Conservation (phyloP, 805 yeast genomes). For the Saccharomycopsis malanga region DNA sequence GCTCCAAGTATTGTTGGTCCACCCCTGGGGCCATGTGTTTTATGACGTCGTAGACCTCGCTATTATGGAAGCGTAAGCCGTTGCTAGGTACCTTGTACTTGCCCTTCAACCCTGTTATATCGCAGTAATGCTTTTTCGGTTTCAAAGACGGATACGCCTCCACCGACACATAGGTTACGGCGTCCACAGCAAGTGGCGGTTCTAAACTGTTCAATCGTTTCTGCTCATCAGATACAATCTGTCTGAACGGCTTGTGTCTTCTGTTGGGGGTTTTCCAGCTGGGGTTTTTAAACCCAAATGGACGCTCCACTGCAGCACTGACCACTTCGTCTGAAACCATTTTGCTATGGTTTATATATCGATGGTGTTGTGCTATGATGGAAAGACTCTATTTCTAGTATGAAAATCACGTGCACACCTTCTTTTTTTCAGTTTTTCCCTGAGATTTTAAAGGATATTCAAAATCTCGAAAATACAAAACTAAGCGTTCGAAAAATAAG, state of each 20-base stretch:
- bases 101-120: slow-evolving; percentile 83
- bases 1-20: slow-evolving; percentile 84
- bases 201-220: slow-evolving; percentile 42
- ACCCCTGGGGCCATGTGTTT: slow-evolving; percentile 81
- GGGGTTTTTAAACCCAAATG: slow-evolving; percentile 54
- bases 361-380: too few species aligned
- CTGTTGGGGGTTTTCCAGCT: slow-evolving; percentile 45
- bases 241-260: slow-evolving; percentile 68
- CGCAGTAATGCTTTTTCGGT: slow-evolving; percentile 84
- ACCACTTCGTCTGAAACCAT: slow-evolving; percentile 14
- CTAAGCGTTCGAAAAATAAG: too few species aligned
- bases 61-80: slow-evolving; percentile 71
- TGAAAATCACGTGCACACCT: too few species aligned
- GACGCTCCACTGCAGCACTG: slow-evolving; percentile 27
- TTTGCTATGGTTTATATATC: not conserved
- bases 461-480: too few species aligned
- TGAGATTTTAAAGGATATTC: too few species aligned
- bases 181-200: slow-evolving; percentile 26
- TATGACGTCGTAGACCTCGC: slow-evolving; percentile 69
- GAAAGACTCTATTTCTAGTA: too few species aligned
- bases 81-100: slow-evolving; percentile 68
- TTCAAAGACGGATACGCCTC: slow-evolving; percentile 82
- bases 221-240: slow-evolving; percentile 69
- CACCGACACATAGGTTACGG: slow-evolving; percentile 62
- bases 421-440: too few species aligned